Base-by-base conservation (phyloP, 2,329 filamentous ascomycete species). In the Cladosporium cucumerinum region DNA sequence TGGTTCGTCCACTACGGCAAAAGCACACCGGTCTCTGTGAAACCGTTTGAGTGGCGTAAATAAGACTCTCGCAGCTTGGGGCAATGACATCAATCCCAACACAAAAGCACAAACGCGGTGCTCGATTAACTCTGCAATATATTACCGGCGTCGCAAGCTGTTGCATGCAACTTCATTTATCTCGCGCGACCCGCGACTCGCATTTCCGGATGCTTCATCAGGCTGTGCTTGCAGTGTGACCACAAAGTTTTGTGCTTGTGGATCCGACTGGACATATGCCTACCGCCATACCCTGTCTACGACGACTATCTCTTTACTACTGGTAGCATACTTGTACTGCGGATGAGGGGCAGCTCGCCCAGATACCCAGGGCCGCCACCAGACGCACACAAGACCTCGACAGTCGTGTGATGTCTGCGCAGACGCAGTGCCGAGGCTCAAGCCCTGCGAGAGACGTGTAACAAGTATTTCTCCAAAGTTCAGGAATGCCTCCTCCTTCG, bases 361-460 rank as follows among this genome's bases (percentile, higher is more conserved):
- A 58, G 55, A 30, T n/a, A 58, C 34, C 55, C 21, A 58, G 54
- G 28, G 32, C 54, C 21, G 34, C 55, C 32, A 46, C 34, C 34
- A 39, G 25, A 58, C 23, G 21, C n/a, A 28, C 23, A 58, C 55
- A 28, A 39, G 30, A 14, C n/a, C 30, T 57, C 25, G 55, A 28
- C 34, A 43, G 48, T 62, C 49, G 60, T 62, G 60, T 62, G 49
- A 62, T 62, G 34, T 25, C 51, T 54, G 30, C 51, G 30, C 30
- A 5, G 8, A 54, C 32, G 23, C 48, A 16, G 34, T 55, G 60
- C 60, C 60, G 60, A 62, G 60, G 49, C 60, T 62, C 60, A 49
- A 46, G 55, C 55, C 55, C 34, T 58, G 55, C 34, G n/a, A 28
- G 8, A 32, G 51, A 54, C 26, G 51, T 30, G 51, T 54, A 30